These are phyloP conservation scores for Vigna trinervia DNA, from an alignment of 306 rosid species.

Conservation along the genomic window DNA sequence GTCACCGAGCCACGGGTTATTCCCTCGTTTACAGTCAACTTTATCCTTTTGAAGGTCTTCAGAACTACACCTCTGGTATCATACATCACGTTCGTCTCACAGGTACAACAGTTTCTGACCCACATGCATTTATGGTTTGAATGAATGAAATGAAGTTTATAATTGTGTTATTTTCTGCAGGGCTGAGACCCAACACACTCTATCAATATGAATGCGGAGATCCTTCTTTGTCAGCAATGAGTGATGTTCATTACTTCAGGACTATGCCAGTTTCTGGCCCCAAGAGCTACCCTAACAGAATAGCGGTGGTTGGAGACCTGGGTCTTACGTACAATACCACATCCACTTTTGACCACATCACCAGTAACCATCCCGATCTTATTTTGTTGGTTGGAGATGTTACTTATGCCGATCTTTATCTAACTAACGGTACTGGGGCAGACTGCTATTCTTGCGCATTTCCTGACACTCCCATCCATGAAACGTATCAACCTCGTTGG, in stretches of 20 bases:
- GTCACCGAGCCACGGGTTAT: conserved; percentile 58
- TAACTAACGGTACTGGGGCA: conserved; percentile 81
- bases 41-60: conserved; percentile 88
- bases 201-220: conserved; percentile 93
- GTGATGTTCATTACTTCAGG: conserved; percentile 69
- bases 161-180: conserved; percentile 48
- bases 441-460: conserved; percentile 81
- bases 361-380: conserved; percentile 79
- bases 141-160: not conserved
- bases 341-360: conserved; percentile 73
- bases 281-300: conserved; percentile 77
- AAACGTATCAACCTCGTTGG: conserved; percentile 99
- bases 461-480: conserved; percentile 73
- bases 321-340: conserved; percentile 91
- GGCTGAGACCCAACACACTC: conserved; percentile 68
- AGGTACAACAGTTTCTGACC: conserved; percentile 50
- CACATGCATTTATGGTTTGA: not conserved
- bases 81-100: conserved; percentile 90
- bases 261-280: conserved; percentile 89
- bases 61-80: conserved; percentile 93
- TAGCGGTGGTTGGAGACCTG: conserved; percentile 87
- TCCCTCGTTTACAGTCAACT: conserved; percentile 83
- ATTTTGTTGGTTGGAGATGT: conserved; percentile 79
- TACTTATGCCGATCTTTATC: conserved; percentile 73
- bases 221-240: conserved; percentile 69